These are phyloP conservation scores for Rosa chinensis DNA, from an alignment of 306 rosid species.

Conservation along the genomic window DNA sequence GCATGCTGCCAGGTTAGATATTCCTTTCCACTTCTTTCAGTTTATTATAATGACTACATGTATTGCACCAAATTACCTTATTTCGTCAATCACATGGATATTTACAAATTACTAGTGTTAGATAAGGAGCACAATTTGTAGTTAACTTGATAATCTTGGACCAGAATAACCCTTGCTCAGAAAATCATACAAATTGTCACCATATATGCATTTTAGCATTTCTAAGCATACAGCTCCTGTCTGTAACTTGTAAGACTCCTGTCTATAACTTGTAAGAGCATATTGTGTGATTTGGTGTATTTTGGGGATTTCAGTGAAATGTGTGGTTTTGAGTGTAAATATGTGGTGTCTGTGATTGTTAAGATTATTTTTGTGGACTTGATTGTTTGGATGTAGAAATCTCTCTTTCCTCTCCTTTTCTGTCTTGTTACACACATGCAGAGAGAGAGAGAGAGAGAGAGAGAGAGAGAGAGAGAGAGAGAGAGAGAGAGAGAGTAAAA, in stretches of 20 bases:
- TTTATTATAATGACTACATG: background rate
- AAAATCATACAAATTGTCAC: background rate
- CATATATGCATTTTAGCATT: background rate
- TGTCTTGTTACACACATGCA: background rate
- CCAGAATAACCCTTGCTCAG: background rate
- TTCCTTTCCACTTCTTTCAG: slow-evolving; percentile 17
- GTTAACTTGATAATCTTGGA: background rate
- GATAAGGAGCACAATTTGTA: background rate
- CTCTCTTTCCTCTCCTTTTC: background rate
- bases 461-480: background rate
- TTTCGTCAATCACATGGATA: background rate
- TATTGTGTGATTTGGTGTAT: background rate
- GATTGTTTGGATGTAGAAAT: background rate
- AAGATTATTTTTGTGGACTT: background rate
- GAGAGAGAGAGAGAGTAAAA: background rate
- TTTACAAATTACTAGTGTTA: background rate
- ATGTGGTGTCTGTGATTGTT: slow-evolving; percentile 15
- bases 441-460: too few relatives aligned
- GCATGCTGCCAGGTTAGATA: slow-evolving; percentile 88
- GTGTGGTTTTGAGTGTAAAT: background rate
- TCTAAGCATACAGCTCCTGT: background rate
- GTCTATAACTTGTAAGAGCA: background rate
- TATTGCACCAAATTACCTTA: background rate
- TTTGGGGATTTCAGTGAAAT: background rate
- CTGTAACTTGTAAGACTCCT: background rate